Evolutionary conservation across 257 asterid genomes (phyloP).

Genomic region (Nicotiana otophora): DNA sequence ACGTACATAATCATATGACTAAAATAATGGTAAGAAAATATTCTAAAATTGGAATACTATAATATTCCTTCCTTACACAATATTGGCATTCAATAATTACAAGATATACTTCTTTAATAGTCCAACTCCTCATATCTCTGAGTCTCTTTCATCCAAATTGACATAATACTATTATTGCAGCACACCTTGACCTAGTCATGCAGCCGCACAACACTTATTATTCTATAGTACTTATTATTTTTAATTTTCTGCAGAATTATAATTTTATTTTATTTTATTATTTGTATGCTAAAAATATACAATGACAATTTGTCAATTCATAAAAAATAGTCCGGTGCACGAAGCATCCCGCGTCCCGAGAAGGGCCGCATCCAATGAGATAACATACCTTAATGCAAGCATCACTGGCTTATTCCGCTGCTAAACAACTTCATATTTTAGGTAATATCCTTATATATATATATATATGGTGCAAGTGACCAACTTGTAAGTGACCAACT

Average conservation of each 20-base stretch:
- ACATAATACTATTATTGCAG: neutral
- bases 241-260: neutral
- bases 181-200: too few species aligned
- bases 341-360: fast-evolving
- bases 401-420: too few species aligned
- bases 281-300: neutral
- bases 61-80: neutral
- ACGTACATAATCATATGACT: neutral
- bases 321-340: too few species aligned
- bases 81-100: neutral
- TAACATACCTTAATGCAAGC: too few species aligned
- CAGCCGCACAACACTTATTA: neutral
- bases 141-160: neutral
- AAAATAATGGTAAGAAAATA: neutral
- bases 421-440: neutral
- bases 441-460: neutral
- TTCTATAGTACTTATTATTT: neutral
- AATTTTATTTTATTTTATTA: neutral
- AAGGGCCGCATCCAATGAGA: too few species aligned
- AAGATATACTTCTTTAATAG: neutral
- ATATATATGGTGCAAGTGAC: neutral
- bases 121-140: neutral
- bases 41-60: neutral
- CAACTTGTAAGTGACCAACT: neutral
- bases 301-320: neutral